These are phyloP conservation scores for Colletotrichum truncatum DNA, from an alignment of 2,329 filamentous ascomycete genomes.

Conservation along the genomic window DNA sequence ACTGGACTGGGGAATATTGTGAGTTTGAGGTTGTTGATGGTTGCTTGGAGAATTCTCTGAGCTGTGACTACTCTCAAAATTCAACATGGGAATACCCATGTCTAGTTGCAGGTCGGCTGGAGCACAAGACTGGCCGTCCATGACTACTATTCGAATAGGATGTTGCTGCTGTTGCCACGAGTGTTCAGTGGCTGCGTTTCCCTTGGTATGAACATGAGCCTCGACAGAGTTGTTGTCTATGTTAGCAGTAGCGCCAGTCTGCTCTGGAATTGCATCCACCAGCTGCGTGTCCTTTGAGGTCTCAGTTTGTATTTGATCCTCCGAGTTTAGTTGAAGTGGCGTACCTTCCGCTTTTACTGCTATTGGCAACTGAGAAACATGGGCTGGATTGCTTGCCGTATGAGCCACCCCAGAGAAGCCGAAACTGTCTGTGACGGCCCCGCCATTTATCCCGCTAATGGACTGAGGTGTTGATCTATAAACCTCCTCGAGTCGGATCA, in stretches of 20 bases:
- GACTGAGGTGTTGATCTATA: background rate
- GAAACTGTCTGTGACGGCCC: background rate
- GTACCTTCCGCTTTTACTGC: slow-evolving; percentile 21
- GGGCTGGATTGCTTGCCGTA: background rate
- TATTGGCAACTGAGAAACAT: slow-evolving; percentile 1
- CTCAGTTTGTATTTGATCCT: slow-evolving; percentile 17
- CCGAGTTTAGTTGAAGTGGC: slow-evolving; percentile 2
- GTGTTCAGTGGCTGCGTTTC: background rate
- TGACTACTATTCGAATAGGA: background rate
- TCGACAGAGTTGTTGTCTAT: background rate
- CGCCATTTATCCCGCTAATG: background rate
- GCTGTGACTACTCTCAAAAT: background rate
- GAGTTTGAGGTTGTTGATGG: background rate
- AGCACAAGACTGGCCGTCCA: background rate
- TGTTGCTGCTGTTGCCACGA: background rate
- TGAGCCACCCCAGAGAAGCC: background rate
- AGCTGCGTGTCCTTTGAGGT: slow-evolving; percentile 12
- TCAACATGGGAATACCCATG: background rate
- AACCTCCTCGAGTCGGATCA: background rate
- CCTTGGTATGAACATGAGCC: background rate
- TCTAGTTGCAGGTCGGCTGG: background rate
- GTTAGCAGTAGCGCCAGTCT: slow-evolving; percentile 10
- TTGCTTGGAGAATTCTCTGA: background rate
- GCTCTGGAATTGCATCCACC: background rate
- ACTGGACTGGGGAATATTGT: background rate